Base-by-base conservation (phyloP, 495 filamentous ascomycete genomes). In the Filosporella fistucella region DNA sequence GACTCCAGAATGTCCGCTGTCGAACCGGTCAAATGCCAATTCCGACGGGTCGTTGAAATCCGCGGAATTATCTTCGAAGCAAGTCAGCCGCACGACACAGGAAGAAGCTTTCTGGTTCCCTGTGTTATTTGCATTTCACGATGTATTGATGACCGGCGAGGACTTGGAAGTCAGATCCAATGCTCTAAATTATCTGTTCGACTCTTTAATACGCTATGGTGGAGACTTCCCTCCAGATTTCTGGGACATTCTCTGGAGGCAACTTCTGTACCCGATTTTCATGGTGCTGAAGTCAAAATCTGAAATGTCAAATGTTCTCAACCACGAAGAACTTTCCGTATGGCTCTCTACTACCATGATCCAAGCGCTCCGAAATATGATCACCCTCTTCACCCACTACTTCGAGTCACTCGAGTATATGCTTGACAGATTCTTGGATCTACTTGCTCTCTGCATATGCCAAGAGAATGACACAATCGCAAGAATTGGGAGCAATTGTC, bases 331-430 rank as follows among this genome's bases (percentile, higher is more conserved):
- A 56, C 74, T 96, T 16, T 96, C 91, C 1, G 93, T 99, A n/a
- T 99, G 93, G 93, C 75, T 99, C 26, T 96, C 90, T 11, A 99
- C 93, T 0, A 99, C 93, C 16, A 97, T 99, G 90, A 99, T 99
- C 36, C 93, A 99, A 64, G 93, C 93, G 13, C 69, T 99, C 52
- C 81, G 93, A 38, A 97, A 96, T 66, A 95, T 99, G 86, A 96
- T 99, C 57, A 90, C 86, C 0, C 79, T 99, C 20, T 97, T 99
- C 61, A 99, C 93, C 0, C 93, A 99, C 64, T 97, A 96, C 65
- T 99, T 97, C 55, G 89, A 95, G 46, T 77, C 88, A 0, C 68
- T 99, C 21, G 89, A 96, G 63, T 91, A 95, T 62, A 97, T 99
- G 94, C 76, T 99, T 16, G 89, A 95, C 58, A 74, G 91, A 21